A percentile compares a stretch with the other conserved stretches of the same genome.
Evolutionary conservation across 1,284 basidiomycete species (phyloP).

Genomic region (Irpex sp.): DNA sequence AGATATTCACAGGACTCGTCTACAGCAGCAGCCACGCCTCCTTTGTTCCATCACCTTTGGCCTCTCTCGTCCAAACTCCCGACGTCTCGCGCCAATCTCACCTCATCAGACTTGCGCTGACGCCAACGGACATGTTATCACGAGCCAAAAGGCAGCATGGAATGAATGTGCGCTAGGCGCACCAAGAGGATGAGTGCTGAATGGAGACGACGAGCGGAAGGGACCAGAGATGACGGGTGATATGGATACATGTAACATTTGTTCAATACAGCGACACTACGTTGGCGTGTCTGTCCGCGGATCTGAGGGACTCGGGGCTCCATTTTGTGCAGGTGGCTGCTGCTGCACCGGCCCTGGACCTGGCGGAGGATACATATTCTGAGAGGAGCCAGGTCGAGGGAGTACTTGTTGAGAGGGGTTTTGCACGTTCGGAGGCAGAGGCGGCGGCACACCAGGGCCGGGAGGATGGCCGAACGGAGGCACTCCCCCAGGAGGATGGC

Average conservation of each 20-base stretch:
- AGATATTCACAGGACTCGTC: neutral
- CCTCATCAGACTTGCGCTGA: neutral
- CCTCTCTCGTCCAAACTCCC: neutral
- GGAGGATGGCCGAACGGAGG: constrained; percentile 33
- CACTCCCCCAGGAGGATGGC: constrained; percentile 35
- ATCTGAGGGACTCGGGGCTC: constrained; percentile 29
- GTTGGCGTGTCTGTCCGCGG: constrained; percentile 21
- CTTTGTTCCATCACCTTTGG: neutral
- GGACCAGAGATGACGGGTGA: constrained; percentile 6
- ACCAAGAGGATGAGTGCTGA: constrained; percentile 5
- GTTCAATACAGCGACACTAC: constrained; percentile 18
- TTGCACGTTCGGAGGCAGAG: constrained; percentile 37
- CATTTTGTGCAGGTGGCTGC: constrained; percentile 19
- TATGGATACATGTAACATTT: constrained; percentile 16
- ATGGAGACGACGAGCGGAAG: constrained; percentile 4
- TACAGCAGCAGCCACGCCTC: neutral
- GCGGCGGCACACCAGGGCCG: constrained; percentile 30
- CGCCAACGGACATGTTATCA: neutral
- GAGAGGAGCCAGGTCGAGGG: constrained; percentile 40
- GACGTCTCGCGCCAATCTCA: neutral
- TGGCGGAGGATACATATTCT: constrained; percentile 42
- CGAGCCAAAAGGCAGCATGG: neutral
- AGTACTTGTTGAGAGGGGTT: constrained; percentile 27
- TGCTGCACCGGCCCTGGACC: constrained; percentile 24
- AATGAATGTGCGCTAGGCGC: neutral